Evolutionary conservation across 495 filamentous ascomycete species (phyloP), one percentile per base, ranked within the genome.

Genomic region (Talaromyces borbonicus): DNA sequence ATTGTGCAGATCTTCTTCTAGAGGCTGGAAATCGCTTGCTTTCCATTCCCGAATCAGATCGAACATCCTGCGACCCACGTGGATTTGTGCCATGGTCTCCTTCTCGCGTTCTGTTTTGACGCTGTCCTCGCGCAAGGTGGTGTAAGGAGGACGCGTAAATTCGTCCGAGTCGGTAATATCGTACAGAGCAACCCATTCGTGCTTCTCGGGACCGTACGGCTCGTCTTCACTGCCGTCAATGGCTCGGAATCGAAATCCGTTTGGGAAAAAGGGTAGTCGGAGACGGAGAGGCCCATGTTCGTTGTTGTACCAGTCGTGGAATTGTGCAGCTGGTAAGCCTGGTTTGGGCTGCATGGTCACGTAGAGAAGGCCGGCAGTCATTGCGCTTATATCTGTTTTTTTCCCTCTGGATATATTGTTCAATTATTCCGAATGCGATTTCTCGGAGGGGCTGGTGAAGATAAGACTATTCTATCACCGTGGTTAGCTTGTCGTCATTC

Each of bases 301-400:
- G 59, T 83, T 85, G 67, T 90, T 85, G 67, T 92, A 92, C 86
- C 86, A 92, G 58, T 90, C 85, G 62, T 89, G 83, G 67, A 90
- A 89, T 56, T 84, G 79, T 47, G 76, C 68, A 35, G 70, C 56
- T n/a, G 78, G 72, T 43, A 87, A 71, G 23, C 71, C 72, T 50
- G 69, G 67, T 50, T 70, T 67, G 51, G 83, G 83, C 56, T 85
- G 78, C 83, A 87, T 87, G 19, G 83, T 86, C 56, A 87, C 84
- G 55, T 80, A 86, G 54, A 89, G 78, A 52, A 85, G 75, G 33
- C 84, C 84, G 14, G 80, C 55, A 23, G 64, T 64, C 43, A 46
- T 46, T 46, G 33, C 36, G 43, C 5, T 33, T 36, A 14, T 38
- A 29, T 5, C 11, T 6, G 9, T 20, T 12, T 5, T 22, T 38